Evolutionary conservation across 129 eudicot species (phyloP).

Genomic region (Logfia minima): DNA sequence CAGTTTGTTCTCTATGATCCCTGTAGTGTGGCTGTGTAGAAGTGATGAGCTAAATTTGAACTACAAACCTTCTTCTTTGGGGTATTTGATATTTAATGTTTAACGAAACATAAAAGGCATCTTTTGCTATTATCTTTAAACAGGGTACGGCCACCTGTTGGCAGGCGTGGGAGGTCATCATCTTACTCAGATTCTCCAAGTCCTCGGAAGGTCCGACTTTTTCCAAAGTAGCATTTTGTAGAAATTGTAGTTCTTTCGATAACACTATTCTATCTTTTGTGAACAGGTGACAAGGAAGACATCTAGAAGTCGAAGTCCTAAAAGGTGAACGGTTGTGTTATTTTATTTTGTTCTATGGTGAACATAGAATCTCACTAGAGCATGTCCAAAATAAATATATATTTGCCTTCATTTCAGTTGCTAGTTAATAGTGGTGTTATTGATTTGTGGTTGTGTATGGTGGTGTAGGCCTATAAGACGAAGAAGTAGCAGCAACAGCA

Average conservation of each 20-base stretch:
- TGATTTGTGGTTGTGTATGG: conserved; percentile 6
- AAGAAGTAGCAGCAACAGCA: conserved; percentile 69
- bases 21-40: background rate
- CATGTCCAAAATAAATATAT: background rate
- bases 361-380: background rate
- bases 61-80: no score
- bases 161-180: conserved; percentile 74
- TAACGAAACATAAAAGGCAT: background rate
- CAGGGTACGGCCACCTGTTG: conserved; percentile 67
- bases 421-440: background rate
- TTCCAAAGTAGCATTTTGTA: background rate
- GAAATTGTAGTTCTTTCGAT: background rate
- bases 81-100: background rate
- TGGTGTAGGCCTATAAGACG: conserved; percentile 50
- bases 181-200: conserved; percentile 81
- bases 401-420: background rate
- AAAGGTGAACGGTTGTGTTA: conserved; percentile 45
- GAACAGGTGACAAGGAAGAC: conserved; percentile 59
- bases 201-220: conserved; percentile 74
- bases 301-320: conserved; percentile 85
- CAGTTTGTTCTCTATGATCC: background rate
- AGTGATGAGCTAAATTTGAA: background rate
- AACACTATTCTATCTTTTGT: background rate
- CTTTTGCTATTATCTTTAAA: background rate
- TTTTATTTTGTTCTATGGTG: background rate